phyloP scores from a whole-genome alignment of 1,139 yeast genomes.

The Geotrichum citri-aurantii region DNA sequence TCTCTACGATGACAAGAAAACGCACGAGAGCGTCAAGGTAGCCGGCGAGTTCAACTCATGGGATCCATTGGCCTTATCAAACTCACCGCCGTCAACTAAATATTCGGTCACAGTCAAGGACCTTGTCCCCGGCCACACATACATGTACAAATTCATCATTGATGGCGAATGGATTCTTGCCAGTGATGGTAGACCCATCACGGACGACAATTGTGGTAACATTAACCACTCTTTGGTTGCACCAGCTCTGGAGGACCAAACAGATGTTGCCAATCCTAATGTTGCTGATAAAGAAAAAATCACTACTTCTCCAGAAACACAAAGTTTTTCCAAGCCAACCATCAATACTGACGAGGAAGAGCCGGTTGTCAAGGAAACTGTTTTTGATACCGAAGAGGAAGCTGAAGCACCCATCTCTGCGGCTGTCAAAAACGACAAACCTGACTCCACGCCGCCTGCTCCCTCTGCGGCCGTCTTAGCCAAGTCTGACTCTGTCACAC shows the following conservation, averaged over 20 bases:
- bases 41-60: conserved; percentile 39
- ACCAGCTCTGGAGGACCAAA: neutral
- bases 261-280: neutral
- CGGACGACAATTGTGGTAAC: conserved; percentile 9
- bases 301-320: no score
- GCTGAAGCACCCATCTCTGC: neutral
- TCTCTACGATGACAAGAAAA: conserved; percentile 25
- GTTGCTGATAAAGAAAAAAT: neutral
- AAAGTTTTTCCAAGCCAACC: neutral
- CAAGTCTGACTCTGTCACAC: no score
- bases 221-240: conserved; percentile 11
- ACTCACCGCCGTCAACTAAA: conserved; percentile 2
- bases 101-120: conserved; percentile 18
- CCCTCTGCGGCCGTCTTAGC: neutral
- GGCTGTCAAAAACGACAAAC: neutral
- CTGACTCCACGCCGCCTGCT: neutral
- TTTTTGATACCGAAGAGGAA: neutral
- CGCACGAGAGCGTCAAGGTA: conserved; percentile 28
- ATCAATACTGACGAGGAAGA: neutral
- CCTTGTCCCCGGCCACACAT: conserved; percentile 27
- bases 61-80: conserved; percentile 23
- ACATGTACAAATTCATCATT: conserved; percentile 36
- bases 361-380: neutral
- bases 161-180: conserved; percentile 36
- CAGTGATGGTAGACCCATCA: conserved; percentile 22